Evolutionary conservation across 805 yeast species (phyloP), one percentile per base, ranked within the genome.

Genomic region (Candida pini): DNA sequence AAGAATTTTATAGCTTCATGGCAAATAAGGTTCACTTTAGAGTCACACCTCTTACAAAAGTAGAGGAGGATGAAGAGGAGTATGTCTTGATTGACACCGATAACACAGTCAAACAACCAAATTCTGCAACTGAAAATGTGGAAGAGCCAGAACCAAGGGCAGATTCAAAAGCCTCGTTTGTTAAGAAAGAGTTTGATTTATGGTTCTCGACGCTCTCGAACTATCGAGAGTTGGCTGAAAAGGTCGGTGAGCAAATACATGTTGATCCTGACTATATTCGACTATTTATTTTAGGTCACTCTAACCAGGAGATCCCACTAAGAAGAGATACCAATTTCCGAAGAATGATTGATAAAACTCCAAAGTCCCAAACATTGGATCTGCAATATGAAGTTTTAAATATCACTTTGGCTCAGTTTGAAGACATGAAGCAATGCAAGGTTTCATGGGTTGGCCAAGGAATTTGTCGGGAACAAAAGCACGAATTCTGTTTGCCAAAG

Each of bases 361-460:
- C 75, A 2, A 69, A 67, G 16, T 62, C 71, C 6, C 70, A 68
- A 28, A 53, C 63, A 4, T 31, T 58, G 28, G 51, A 49, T 6
- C 71, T 90, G 38, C 80, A 79, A 44, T 90, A 83, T 54, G 96
- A 90, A 51, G 60, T 81, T 1, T 67, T 92, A 49, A 82, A 77
- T 30, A 77, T 88, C 28, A 76, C 89, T 2, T 63, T 90, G 35
- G 69, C 65, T 23, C 94, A 87, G 42, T 72, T 81, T 48, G 98
- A 92, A 57, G 77, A 72, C 42, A 72, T 86, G 78, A 74, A 75
- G 39, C 58, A 76, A 4, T 60, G 89, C 27, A 75, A 69, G 34
- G 65, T 90, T 15, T 68, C 69, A 34, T 87, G 94, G 90, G 63
- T 89, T 27, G 74, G 80, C 2, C 76, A 76, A 28, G 84, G 85